Percentiles rank a stretch among this genome's conserved stretches.
These are phyloP conservation scores for Aspergillus viridinutans DNA, from an alignment of 2,329 filamentous ascomycete species.

Conservation along the genomic window DNA sequence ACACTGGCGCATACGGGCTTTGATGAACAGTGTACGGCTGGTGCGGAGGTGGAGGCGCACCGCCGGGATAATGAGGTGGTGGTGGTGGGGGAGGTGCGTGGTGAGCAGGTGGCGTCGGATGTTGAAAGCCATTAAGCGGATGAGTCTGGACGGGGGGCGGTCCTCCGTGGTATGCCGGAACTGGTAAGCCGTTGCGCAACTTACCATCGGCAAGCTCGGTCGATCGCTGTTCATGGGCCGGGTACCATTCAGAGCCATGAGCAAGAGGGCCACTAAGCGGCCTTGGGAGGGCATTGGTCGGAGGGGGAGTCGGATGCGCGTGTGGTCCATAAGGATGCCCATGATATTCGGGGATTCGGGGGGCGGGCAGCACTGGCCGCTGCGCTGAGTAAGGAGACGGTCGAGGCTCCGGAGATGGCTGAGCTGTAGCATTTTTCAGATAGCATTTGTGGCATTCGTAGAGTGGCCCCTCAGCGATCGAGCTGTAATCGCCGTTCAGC, in stretches of 20 bases:
- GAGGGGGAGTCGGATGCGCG: constrained; percentile 22
- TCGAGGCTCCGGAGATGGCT: constrained; percentile 30
- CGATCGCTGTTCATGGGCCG: constrained; percentile 34
- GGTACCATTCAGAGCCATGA: constrained; percentile 30
- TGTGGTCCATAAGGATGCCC: constrained; percentile 29
- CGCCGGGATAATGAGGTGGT: constrained; percentile 29
- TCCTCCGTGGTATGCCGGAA: constrained; percentile 26
- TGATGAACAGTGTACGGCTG: constrained; percentile 36
- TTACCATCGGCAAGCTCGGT: constrained; percentile 25
- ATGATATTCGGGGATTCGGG: constrained; percentile 28
- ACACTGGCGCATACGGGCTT: constrained; percentile 35
- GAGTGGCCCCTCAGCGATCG: constrained; percentile 30
- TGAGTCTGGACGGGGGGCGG: constrained; percentile 49
- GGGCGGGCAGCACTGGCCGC: constrained; percentile 32
- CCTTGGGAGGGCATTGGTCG: constrained; percentile 23
- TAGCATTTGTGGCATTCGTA: constrained; percentile 75
- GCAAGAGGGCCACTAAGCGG: constrained; percentile 27
- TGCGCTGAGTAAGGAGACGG: constrained; percentile 32
- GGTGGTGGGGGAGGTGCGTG: constrained; percentile 27
- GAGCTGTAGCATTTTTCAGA: constrained; percentile 40
- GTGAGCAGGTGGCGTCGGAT: constrained; percentile 22
- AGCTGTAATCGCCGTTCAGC: constrained; percentile 25
- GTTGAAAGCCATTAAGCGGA: constrained; percentile 49
- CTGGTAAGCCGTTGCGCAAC: constrained; percentile 33
- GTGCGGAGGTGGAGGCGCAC: constrained; percentile 32